Percentiles rank a stretch among this genome's conserved stretches.
phyloP scores from a whole-genome alignment of 805 yeast genomes.

The Teunomyces cretensis region DNA sequence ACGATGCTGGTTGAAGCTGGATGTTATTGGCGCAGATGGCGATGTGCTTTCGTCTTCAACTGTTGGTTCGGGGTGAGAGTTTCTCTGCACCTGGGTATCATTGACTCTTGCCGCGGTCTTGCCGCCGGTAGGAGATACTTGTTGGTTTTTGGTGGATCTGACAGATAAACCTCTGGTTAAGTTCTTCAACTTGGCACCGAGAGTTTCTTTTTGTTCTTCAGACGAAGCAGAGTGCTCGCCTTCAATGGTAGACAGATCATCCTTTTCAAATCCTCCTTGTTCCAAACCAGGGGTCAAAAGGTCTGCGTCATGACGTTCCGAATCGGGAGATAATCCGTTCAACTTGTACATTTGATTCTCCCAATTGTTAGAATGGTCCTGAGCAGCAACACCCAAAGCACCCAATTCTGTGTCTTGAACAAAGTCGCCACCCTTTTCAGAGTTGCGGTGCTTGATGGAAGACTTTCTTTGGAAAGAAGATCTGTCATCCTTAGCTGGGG shows the following conservation, averaged over 20 bases:
- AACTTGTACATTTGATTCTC: slow-evolving; percentile 61
- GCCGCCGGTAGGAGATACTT: slow-evolving; percentile 4
- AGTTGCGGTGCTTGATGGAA: slow-evolving; percentile 18
- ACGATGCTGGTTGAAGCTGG: slow-evolving; percentile 9
- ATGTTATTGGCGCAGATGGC: slow-evolving; percentile 9
- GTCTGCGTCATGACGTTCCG: slow-evolving; percentile 13
- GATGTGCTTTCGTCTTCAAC: slow-evolving; percentile 12
- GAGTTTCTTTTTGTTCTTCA: slow-evolving; percentile 6
- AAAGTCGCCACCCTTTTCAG: slow-evolving; percentile 5
- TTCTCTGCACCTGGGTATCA: slow-evolving; percentile 18
- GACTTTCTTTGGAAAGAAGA: slow-evolving; percentile 70
- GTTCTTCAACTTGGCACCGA: slow-evolving; percentile 44
- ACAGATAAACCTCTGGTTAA: slow-evolving; percentile 44
- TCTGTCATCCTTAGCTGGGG: slow-evolving; percentile 90
- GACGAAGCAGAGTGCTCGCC: slow-evolving; percentile 1
- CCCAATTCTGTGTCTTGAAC: slow-evolving; percentile 21
- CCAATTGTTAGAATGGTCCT: slow-evolving; percentile 75
- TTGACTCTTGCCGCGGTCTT: slow-evolving; percentile 21
- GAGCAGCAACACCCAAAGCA: slow-evolving; percentile 81
- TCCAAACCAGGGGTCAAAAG: slow-evolving; percentile 34
- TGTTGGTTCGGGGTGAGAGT: neutral
- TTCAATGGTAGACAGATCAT: neutral
- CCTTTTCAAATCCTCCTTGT: slow-evolving; percentile 19
- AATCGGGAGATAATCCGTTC: slow-evolving; percentile 29
- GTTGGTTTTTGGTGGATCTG: slow-evolving; percentile 14